Percentiles rank a stretch among this genome's conserved stretches.
These are phyloP conservation scores for Saccharomyces hybrid DNA, from an alignment of 1,139 yeast species.

Conservation along the genomic window DNA sequence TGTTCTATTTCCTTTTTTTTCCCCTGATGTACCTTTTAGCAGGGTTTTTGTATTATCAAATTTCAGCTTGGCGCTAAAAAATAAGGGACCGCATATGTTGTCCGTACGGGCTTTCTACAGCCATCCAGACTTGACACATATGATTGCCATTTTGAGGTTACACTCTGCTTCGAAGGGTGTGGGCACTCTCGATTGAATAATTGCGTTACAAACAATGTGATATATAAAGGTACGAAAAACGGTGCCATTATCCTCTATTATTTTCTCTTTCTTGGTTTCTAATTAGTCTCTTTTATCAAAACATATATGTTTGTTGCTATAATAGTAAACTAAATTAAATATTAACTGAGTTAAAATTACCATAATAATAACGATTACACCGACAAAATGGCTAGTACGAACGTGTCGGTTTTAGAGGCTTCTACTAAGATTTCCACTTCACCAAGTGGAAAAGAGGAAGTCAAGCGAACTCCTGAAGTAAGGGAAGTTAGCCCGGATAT, in stretches of 20 bases:
- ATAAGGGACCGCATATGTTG: background rate
- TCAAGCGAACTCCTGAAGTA: background rate
- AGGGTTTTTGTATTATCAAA: background rate
- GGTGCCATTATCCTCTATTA: background rate
- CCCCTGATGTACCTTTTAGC: background rate
- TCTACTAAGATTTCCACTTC: background rate
- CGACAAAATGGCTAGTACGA: background rate
- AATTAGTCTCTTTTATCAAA: background rate
- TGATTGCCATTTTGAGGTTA: background rate
- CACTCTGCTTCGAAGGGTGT: background rate
- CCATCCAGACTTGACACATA: background rate
- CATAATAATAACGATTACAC: background rate
- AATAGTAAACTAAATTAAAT: too few species aligned
- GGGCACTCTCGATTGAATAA: background rate
- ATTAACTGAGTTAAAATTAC: background rate
- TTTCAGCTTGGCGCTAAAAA: background rate
- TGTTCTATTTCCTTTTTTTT: background rate
- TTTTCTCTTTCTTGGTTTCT: background rate
- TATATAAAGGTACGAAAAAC: background rate
- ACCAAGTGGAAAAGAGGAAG: background rate
- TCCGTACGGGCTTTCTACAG: background rate
- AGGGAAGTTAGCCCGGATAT: conserved; percentile 10
- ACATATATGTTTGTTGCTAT: too few species aligned
- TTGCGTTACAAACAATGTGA: background rate
- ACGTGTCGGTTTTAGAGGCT: background rate